phyloP scores from a whole-genome alignment of 106 monocot genomes.

The Chionographis japonica region DNA sequence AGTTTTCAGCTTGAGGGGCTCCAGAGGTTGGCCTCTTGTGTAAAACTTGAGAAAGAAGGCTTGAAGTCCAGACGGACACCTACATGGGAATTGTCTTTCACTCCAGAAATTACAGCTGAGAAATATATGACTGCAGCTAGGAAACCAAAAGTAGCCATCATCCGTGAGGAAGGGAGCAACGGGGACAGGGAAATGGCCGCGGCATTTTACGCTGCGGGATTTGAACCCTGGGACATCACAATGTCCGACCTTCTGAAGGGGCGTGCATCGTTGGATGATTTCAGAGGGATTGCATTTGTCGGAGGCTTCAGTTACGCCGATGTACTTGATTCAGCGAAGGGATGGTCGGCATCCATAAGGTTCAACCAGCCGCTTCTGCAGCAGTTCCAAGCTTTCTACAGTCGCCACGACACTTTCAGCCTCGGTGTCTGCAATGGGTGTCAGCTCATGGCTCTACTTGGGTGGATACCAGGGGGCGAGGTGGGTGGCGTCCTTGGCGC shows the following conservation, averaged over 20 bases:
- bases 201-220: constrained; percentile 83
- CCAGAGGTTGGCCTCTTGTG: constrained; percentile 80
- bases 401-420: constrained; percentile 78
- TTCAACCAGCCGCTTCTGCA: constrained; percentile 65
- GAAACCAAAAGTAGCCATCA: constrained; percentile 85
- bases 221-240: constrained; percentile 91
- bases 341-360: constrained; percentile 90
- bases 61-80: constrained; percentile 53
- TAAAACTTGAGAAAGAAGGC: constrained; percentile 70
- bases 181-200: constrained; percentile 96
- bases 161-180: constrained; percentile 99
- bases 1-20: constrained; percentile 84
- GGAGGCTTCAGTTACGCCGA: constrained; percentile 98
- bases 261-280: constrained; percentile 45
- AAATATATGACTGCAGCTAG: constrained; percentile 27
- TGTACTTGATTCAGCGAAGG: constrained; percentile 88
- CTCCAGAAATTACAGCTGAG: constrained; percentile 50
- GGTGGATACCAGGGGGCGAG: constrained; percentile 75
- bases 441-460: constrained; percentile 96
- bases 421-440: constrained; percentile 96
- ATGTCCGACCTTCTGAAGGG: constrained; percentile 82
- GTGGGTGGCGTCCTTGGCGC: constrained; percentile 28
- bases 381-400: constrained; percentile 72
- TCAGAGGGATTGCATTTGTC: constrained; percentile 85
- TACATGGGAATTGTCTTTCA: constrained; percentile 74